phyloP scores from a whole-genome alignment of 2,329 filamentous ascomycete species.

The Cercospora sp. region DNA sequence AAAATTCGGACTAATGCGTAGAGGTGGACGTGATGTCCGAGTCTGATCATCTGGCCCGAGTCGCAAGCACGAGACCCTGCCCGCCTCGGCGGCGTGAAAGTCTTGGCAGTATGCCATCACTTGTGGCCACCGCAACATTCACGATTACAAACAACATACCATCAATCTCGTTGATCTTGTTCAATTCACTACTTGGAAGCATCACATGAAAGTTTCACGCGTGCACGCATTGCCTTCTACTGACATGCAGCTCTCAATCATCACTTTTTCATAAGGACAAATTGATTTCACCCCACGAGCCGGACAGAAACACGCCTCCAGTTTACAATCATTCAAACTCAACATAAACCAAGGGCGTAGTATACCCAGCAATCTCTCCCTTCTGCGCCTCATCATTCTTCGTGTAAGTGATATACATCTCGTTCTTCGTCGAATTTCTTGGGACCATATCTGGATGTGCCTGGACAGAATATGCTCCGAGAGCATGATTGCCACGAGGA shows the following conservation, averaged over 20 bases:
- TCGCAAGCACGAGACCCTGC: constrained; percentile 6
- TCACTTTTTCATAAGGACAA: background rate
- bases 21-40: background rate
- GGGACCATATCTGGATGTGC: constrained; percentile 21
- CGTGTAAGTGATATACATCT: constrained; percentile 24
- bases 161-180: background rate
- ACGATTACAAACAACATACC: background rate
- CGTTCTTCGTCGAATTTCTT: constrained; percentile 19
- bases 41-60: constrained; percentile 3
- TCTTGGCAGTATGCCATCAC: background rate
- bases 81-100: constrained; percentile 1
- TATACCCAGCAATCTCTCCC: constrained; percentile 17
- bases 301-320: background rate
- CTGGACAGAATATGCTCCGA: constrained; percentile 24
- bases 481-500: constrained; percentile 17
- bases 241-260: background rate
- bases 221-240: background rate
- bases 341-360: constrained; percentile 23
- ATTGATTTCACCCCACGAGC: background rate
- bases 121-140: background rate
- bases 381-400: constrained; percentile 20
- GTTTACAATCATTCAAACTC: constrained; percentile 19
- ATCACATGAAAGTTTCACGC: background rate
- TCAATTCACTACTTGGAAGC: background rate
- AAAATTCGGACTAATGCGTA: background rate